These are phyloP conservation scores for Fonsecaea pugnacius DNA, from an alignment of 2,329 filamentous ascomycete genomes.

Conservation along the genomic window DNA sequence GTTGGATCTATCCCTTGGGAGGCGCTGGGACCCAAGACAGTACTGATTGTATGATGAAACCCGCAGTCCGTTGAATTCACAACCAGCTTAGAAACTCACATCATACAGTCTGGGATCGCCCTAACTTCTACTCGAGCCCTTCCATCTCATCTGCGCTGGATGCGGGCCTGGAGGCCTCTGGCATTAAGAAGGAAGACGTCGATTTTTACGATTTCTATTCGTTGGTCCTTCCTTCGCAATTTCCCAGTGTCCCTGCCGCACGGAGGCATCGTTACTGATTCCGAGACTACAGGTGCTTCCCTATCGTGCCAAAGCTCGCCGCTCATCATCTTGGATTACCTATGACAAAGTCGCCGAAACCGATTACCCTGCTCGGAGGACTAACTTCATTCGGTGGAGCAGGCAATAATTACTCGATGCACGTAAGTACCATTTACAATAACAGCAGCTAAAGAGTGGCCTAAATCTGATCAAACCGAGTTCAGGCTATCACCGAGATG, in stretches of 20 bases:
- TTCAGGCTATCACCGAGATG: conserved; percentile 59
- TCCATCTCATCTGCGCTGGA: conserved; percentile 63
- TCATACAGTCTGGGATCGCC: conserved; percentile 62
- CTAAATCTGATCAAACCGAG: not conserved
- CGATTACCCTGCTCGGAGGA: conserved; percentile 66
- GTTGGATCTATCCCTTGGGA: conserved; percentile 67
- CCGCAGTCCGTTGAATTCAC: not conserved
- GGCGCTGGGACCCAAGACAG: conserved; percentile 67
- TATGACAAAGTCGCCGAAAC: conserved; percentile 51
- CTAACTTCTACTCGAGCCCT: conserved; percentile 61
- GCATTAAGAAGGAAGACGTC: conserved; percentile 55
- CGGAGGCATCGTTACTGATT: not conserved
- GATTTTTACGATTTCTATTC: conserved; percentile 69
- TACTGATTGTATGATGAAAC: conserved; percentile 52
- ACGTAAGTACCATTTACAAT: conserved; percentile 49
- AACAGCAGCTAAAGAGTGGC: not conserved
- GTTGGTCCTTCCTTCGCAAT: conserved; percentile 38
- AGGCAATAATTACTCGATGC: conserved; percentile 72
- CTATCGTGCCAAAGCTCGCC: conserved; percentile 70
- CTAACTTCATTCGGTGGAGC: conserved; percentile 71
- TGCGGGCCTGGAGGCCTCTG: conserved; percentile 55
- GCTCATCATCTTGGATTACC: conserved; percentile 62
- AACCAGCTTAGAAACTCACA: too few relatives aligned
- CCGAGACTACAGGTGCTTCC: conserved; percentile 61
- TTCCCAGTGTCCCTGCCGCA: not conserved